phyloP scores from a whole-genome alignment of 1,284 basidiomycete genomes.

The Cryptococcus sp. region DNA sequence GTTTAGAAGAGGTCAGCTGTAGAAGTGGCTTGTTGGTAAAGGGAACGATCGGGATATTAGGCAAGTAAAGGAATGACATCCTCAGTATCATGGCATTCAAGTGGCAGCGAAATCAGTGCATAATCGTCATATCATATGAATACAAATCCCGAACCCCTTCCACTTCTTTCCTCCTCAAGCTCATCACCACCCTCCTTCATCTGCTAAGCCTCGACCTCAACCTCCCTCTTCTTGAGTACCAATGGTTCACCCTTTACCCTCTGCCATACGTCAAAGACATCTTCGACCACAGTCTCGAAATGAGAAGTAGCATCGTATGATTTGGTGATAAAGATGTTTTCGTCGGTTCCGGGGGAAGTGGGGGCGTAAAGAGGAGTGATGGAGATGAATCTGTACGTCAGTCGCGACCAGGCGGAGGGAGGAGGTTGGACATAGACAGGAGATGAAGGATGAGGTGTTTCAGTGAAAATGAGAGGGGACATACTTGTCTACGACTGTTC shows the following conservation, averaged over 20 bases:
- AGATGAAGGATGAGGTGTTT: neutral
- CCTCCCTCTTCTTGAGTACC: constrained; percentile 48
- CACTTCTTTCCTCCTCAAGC: no score
- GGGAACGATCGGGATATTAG: no score
- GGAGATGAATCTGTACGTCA: constrained; percentile 75
- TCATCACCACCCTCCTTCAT: no score
- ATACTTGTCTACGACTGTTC: constrained; percentile 91
- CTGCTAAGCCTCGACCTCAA: constrained; percentile 33
- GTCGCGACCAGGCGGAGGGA: constrained; percentile 5
- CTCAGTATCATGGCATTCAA: no score
- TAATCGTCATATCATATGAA: neutral
- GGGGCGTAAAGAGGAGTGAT: constrained; percentile 87
- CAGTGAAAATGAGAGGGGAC: constrained; percentile 30
- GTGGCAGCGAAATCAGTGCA: no score
- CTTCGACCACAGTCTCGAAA: constrained; percentile 96
- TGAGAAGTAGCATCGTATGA: constrained; percentile 99
- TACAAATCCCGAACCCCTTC: neutral
- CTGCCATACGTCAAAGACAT: constrained; percentile 90
- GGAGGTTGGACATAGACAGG: no score
- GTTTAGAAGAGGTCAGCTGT: constrained; percentile 8
- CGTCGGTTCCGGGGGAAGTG: constrained; percentile 65
- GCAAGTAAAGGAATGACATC: no score
- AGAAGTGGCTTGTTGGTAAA: no score
- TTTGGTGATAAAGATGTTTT: constrained; percentile 92
- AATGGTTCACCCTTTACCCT: constrained; percentile 56